Evolutionary conservation across 2,329 filamentous ascomycete genomes (phyloP), one percentile per base, ranked within the genome.

Genomic region (Passalora sequoiae): DNA sequence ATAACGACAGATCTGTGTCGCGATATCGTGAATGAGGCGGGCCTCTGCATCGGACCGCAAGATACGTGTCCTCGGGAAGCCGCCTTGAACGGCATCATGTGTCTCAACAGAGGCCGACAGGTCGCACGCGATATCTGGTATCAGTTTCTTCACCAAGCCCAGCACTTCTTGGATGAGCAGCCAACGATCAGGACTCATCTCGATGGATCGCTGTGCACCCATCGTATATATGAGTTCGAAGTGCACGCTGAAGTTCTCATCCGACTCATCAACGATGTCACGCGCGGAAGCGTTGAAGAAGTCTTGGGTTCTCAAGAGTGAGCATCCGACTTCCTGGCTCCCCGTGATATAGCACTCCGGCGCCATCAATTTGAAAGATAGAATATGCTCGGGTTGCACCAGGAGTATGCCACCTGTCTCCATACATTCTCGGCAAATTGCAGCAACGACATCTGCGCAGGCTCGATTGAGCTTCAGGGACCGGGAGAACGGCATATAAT

Each of bases 291-390:
- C 45, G 2, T 74, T 63, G 4, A 84, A 55, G 66, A 73, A 77
- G 0, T 58, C 44, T 20, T 83, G 75, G 0, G 70, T 67, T 0
- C 60, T 56, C 3, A 81, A 64, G 70, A 84, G 77, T 1, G 53
- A 55, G 0, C 51, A 57, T 0, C 75, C 73, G 24, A 73, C 63
- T 0, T 59, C 40, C 0, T 68, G 41, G 2, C 69, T 61, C 1
- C 61, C 60, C 35, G 81, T 74, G 0, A 72, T 69, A 0, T 83
- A 57, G 2, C 71, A 69, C 50, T 84, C 78, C 1, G 78, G 55
- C 0, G 78, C 78, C 46, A 78, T 80, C 2, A 85, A 66, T 53
- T 75, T 77, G 59, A 83, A 83, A 0, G 81, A 85, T 4, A 86
- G 63, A 0, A 80, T 66, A 47, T 85, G 77, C 41, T 84, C 81